Percentiles rank a stretch among this genome's conserved stretches.
phyloP scores from a whole-genome alignment of 2,329 filamentous ascomycete genomes.

The Cadophora sp. region DNA sequence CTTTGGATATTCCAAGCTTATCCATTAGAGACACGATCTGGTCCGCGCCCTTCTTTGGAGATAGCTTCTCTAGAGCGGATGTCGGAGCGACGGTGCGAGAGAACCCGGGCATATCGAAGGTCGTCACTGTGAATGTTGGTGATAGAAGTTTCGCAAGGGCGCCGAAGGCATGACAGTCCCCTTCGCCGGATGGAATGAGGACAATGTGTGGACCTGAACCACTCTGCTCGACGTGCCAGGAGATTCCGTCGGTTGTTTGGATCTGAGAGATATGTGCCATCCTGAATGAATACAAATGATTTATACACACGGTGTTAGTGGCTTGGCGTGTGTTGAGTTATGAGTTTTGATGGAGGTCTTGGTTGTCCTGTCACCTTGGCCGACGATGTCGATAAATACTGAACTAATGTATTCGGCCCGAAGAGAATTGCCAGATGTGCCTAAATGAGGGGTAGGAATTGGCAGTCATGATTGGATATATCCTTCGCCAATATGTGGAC shows the following conservation, averaged over 20 bases:
- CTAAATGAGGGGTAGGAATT: neutral
- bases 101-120: conserved; percentile 35
- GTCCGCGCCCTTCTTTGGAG: conserved; percentile 18
- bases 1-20: conserved; percentile 22
- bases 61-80: conserved; percentile 20
- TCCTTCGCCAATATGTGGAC: neutral
- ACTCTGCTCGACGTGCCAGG: conserved; percentile 29
- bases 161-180: conserved; percentile 30
- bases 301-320: too few relatives aligned
- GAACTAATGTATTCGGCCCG: too few relatives aligned
- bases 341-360: too few relatives aligned
- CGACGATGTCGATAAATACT: too few relatives aligned
- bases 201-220: conserved; percentile 31
- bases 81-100: conserved; percentile 23
- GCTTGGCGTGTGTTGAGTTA: too few relatives aligned
- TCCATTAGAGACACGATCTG: conserved; percentile 33
- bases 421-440: neutral
- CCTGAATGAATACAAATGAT: neutral
- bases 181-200: conserved; percentile 34
- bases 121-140: conserved; percentile 29
- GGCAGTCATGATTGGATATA: neutral
- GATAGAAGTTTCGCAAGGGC: conserved; percentile 23
- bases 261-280: conserved; percentile 24
- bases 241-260: conserved; percentile 27
- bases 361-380: neutral